Percentiles rank a stretch among this genome's conserved stretches.
Evolutionary conservation across 2,329 filamentous ascomycete genomes (phyloP).

Genomic region (Tolypocladium cylindrosporum): DNA sequence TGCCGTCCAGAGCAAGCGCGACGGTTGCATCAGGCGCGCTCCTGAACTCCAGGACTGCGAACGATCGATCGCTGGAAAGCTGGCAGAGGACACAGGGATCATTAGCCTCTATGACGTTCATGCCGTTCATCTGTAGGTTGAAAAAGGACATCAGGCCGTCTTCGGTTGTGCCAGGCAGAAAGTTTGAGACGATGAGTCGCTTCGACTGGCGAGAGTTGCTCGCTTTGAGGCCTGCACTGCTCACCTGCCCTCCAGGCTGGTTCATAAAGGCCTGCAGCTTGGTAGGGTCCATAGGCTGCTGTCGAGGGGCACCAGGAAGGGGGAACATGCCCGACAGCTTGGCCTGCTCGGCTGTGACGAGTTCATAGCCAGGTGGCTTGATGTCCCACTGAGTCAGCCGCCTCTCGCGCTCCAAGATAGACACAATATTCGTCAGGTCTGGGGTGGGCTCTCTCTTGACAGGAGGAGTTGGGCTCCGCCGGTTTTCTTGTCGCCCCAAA

Average conservation of each 20-base stretch:
- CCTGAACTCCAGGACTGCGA: constrained; percentile 88
- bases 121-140: constrained; percentile 91
- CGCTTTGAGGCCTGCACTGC: constrained; percentile 75
- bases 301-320: constrained; percentile 84
- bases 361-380: constrained; percentile 95
- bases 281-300: constrained; percentile 89
- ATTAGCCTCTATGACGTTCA: constrained; percentile 76
- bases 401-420: constrained; percentile 77
- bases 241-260: constrained; percentile 63
- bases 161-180: constrained; percentile 64
- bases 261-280: constrained; percentile 95
- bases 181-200: constrained; percentile 78
- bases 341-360: constrained; percentile 94
- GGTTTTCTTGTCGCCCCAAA: constrained; percentile 38
- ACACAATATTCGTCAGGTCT: constrained; percentile 78
- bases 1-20: constrained; percentile 80
- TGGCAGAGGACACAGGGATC: constrained; percentile 83
- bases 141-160: constrained; percentile 76
- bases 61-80: constrained; percentile 66
- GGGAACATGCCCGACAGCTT: constrained; percentile 99
- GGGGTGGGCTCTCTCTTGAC: constrained; percentile 95
- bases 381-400: constrained; percentile 99
- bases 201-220: constrained; percentile 91
- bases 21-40: constrained; percentile 80
- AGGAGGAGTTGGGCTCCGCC: constrained; percentile 66